These are phyloP conservation scores for Daldinia childiae DNA, from an alignment of 495 filamentous ascomycete species.

Conservation along the genomic window DNA sequence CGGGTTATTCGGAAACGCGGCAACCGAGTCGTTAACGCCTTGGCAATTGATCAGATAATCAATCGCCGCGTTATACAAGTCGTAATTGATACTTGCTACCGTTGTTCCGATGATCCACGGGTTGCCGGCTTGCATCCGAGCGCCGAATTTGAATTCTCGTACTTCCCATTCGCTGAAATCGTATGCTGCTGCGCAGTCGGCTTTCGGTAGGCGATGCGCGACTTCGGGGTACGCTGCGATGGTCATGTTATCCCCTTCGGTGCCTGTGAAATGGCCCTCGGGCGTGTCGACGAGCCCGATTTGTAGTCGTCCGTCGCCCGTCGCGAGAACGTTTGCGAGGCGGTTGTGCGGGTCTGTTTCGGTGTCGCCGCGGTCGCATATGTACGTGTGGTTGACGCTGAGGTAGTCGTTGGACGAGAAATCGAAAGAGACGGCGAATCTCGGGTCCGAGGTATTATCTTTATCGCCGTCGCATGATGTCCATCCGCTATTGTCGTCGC, in stretches of 20 bases:
- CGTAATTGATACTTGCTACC: slow-evolving; percentile 3
- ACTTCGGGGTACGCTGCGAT: slow-evolving; percentile 23
- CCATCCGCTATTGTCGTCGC: slow-evolving; percentile 24
- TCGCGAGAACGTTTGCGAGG: slow-evolving; percentile 1
- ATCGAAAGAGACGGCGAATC: slow-evolving; percentile 12
- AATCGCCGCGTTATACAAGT: slow-evolving; percentile 23
- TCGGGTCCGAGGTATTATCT: neutral
- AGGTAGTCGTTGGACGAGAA: slow-evolving; percentile 33
- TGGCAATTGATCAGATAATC: slow-evolving; percentile 25
- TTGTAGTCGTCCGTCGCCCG: slow-evolving; percentile 10
- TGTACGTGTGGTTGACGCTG: slow-evolving; percentile 15
- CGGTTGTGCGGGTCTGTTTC: slow-evolving; percentile 19
- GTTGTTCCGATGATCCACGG: slow-evolving; percentile 4
- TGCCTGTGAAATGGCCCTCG: slow-evolving; percentile 25
- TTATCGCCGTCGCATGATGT: slow-evolving; percentile 9
- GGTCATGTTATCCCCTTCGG: slow-evolving; percentile 35
- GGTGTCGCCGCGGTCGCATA: slow-evolving; percentile 20
- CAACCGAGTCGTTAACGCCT: neutral
- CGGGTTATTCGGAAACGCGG: neutral
- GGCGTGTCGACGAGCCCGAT: slow-evolving; percentile 25
- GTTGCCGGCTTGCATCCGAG: neutral
- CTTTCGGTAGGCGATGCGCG: slow-evolving; percentile 16
- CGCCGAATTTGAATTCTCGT: slow-evolving; percentile 5
- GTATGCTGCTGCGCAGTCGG: slow-evolving; percentile 2
- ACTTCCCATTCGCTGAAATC: slow-evolving; percentile 17